Base-by-base conservation (phyloP, 192 early-diverging fungal genomes). In the Rhizoclosmatium globosum region DNA sequence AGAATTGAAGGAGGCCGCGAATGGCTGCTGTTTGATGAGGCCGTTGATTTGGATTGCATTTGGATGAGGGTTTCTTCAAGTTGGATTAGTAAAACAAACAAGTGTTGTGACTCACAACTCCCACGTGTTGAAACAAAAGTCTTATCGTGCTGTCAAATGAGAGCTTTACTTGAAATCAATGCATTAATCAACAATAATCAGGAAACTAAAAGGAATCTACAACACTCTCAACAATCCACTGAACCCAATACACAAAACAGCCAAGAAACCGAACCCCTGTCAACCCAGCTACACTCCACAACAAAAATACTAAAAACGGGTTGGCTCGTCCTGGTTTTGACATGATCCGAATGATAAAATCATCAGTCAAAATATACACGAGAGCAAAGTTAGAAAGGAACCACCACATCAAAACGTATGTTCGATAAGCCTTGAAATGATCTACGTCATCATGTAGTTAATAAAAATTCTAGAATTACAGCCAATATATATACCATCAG, bases 371-470 rank as follows among this genome's bases (percentile, higher is more conserved):
- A 21, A 85, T 41, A 7, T 79, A 45, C 41, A 90, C 76, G 31
- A 90, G 76, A 3, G 82, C 11, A 11, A 69, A 76, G 77, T 90
- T 90, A 47, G 66, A 73, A 31, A 81, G 13, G 7, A 89, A 61
- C 89, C 89, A 90, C 11, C 76, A 58, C 48, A 90, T 66, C 21
- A 90, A 81, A n/a, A 83, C 73, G 3, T 79, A 64, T 11, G 89
- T 90, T n/a, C 89, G 78, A 85, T 87, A 90, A 62, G 80, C 62
- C 74, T 85, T 87, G 80, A 82, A 87, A 21, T 64, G 73, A 71
- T 90, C 89, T 21, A 87, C 85, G 19, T 81, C 67, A 23, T 82
- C 9, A 94, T 91, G 81, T 96, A 98, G 53, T 56, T 7, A 56
- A 19, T 19, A 56, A 56, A 13, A 13, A 19, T 7, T 19, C 7